These are phyloP conservation scores for Starmera caribaea DNA, from an alignment of 805 yeast species.

Conservation along the genomic window DNA sequence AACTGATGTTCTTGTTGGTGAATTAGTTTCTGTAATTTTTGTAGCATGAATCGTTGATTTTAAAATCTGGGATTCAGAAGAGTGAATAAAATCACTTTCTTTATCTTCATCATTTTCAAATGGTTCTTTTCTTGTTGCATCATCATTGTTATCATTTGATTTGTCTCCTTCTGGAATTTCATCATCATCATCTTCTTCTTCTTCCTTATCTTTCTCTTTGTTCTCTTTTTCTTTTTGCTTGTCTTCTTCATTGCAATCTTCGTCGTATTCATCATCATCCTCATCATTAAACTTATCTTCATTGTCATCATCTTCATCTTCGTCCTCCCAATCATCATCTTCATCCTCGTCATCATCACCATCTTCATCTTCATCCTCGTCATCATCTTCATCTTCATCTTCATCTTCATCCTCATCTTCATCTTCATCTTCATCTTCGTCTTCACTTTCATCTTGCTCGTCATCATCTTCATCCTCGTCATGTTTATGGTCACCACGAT, in stretches of 20 bases:
- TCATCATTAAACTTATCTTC: slow-evolving; percentile 18
- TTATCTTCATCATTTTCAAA: not conserved
- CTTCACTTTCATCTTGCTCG: slow-evolving; percentile 2
- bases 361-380: slow-evolving; percentile 9
- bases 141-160: not conserved
- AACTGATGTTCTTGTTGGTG: too few species aligned
- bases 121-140: not conserved
- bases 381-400: slow-evolving; percentile 8
- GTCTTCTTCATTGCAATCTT: slow-evolving; percentile 8
- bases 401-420: slow-evolving; percentile 5
- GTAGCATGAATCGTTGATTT: too few species aligned
- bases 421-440: slow-evolving; percentile 5
- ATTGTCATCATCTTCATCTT: slow-evolving; percentile 12
- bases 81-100: too few species aligned
- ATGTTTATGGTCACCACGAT: not conserved
- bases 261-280: slow-evolving; percentile 11
- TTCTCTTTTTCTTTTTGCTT: slow-evolving; percentile 9
- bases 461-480: slow-evolving; percentile 2
- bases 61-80: too few species aligned
- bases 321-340: slow-evolving; percentile 5
- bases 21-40: too few species aligned
- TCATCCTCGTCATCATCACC: slow-evolving; percentile 6
- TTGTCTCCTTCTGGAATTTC: not conserved
- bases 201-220: slow-evolving; percentile 21
- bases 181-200: slow-evolving; percentile 11